Base-by-base conservation (phyloP, 768 basidiomycete species). In the Boletus coccyginus region DNA sequence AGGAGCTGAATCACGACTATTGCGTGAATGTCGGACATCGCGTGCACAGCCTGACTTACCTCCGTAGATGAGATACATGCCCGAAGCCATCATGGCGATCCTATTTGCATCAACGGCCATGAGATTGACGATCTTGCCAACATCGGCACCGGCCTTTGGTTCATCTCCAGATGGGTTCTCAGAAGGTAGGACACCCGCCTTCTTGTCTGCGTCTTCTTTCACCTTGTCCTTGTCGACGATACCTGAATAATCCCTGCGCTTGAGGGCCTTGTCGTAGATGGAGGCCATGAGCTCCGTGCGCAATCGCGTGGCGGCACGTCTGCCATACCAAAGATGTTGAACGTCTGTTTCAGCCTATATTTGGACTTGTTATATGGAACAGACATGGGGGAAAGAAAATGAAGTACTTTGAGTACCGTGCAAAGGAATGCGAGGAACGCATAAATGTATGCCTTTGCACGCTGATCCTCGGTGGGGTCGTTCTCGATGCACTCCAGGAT, bases 211-310 rank as follows among this genome's bases (percentile, higher is more conserved):
- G 9, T 61, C 62, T 4, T 66, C 64, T 27, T 67, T 65, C 3
- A 56, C 55, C n/a, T 72, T 74, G 38, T 76, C 78, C 65, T 81
- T 80, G 49, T 83, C 77, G 10, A 90, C 76, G 39, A 92, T 75
- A 1, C 93, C 94, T 0, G 90, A 90, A 56, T 85, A 90, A 66
- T 95, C 93, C 65, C 84, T 87, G 32, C 94, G 76, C 69, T 87
- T 88, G 36, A 96, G 73, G 1, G 92, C 82, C 68, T 97, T 97
- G 69, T 93, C 89, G 65, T 94, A 96, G 50, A 96, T 90, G 3
- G 86, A 73, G 0, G 90, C 85, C 86, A 92, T 94, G 17, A 95
- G 79, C 72, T 90, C 89, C 13, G 81, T 80, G 9, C 90, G 85
- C 5, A 92, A 83, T 24, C 90, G 79, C 1, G 87, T 87, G 0